Evolutionary conservation across 208 protist genomes (phyloP).

Genomic region (Naegleria gruberi): DNA sequence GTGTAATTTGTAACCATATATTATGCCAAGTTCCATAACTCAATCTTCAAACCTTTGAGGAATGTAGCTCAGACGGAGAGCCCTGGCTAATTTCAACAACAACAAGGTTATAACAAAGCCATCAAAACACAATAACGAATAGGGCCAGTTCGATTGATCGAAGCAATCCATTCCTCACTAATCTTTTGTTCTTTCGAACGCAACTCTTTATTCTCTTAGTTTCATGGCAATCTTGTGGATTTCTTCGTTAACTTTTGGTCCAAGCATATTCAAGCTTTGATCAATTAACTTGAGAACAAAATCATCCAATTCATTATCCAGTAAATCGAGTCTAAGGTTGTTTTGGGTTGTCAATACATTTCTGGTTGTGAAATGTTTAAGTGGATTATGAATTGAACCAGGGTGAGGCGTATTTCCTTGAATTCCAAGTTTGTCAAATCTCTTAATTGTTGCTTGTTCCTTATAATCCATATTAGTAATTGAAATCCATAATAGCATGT

Average conservation of each 20-base stretch:
- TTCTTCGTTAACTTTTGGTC: conserved; percentile 41
- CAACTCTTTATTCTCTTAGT: background rate
- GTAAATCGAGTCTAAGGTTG: conserved; percentile 35
- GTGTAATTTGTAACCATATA: too few species aligned
- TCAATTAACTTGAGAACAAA: conserved; percentile 44
- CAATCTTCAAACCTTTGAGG: too few species aligned
- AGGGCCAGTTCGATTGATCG: too few species aligned
- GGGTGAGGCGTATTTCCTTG: background rate
- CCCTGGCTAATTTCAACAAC: too few species aligned
- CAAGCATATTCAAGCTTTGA: conserved; percentile 44
- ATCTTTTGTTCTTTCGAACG: too few species aligned
- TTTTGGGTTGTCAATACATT: conserved; percentile 40
- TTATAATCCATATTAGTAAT: conserved; percentile 32
- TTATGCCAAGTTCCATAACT: too few species aligned
- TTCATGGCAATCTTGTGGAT: conserved; percentile 35
- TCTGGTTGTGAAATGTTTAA: background rate
- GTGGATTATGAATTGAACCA: background rate
- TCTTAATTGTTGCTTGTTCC: conserved; percentile 23
- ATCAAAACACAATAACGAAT: too few species aligned
- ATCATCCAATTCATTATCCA: background rate
- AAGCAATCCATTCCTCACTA: too few species aligned
- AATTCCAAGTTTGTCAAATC: conserved; percentile 48
- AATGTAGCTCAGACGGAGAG: too few species aligned
- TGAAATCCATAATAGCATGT: conserved; percentile 56
- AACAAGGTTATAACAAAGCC: too few species aligned